These are phyloP conservation scores for Lepidopterella palustris DNA, from an alignment of 495 filamentous ascomycete genomes.

Conservation along the genomic window DNA sequence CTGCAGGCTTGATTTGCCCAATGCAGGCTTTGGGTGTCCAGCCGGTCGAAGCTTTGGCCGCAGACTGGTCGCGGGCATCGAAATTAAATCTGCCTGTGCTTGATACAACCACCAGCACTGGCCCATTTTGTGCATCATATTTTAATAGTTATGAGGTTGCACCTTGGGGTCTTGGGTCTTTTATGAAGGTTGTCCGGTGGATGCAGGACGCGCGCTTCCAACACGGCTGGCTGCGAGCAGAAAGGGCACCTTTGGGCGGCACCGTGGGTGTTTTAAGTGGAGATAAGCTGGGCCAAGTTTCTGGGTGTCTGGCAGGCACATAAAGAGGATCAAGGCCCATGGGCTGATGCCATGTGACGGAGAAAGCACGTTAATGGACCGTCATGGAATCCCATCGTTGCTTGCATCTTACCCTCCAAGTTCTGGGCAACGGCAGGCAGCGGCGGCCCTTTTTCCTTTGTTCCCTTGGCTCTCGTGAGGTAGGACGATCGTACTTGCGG, in stretches of 20 bases:
- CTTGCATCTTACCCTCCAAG: not conserved
- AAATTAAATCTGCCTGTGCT: not conserved
- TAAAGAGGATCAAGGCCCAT: no score
- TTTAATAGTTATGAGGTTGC: no score
- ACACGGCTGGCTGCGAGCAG: not conserved
- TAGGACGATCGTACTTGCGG: not conserved
- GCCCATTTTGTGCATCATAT: not conserved
- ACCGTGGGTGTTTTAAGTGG: not conserved
- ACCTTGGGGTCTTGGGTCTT: not conserved
- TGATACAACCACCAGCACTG: not conserved
- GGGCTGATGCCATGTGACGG: not conserved
- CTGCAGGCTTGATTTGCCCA: not conserved
- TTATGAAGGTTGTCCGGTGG: not conserved
- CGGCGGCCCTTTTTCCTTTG: no score
- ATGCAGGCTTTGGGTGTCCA: not conserved
- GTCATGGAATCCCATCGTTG: not conserved
- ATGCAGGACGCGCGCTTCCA: no score
- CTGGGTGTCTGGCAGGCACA: not conserved
- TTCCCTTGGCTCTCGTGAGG: slow-evolving; percentile 6
- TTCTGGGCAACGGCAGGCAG: not conserved
- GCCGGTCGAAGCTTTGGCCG: not conserved
- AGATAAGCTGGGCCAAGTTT: not conserved
- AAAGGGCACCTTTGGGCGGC: not conserved
- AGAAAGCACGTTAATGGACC: not conserved
- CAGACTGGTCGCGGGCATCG: not conserved